A percentile compares a stretch with the other conserved stretches of the same genome.
Conservation (phyloP, 1,139 yeast genomes). For the Taphrina betulina region DNA sequence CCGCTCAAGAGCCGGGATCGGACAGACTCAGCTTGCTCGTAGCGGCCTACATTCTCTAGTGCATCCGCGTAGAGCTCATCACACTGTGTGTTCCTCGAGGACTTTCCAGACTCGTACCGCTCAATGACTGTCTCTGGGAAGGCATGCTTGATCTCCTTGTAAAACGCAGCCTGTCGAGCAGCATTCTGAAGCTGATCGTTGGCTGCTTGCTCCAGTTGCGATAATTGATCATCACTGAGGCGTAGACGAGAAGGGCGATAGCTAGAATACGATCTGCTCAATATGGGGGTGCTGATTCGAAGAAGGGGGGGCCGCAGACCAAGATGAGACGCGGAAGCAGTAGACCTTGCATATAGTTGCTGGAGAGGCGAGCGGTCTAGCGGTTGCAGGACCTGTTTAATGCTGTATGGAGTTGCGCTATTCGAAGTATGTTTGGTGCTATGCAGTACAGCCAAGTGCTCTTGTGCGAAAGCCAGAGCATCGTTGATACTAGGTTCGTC, state of each 20-base stretch:
- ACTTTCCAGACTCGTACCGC: conserved; percentile 87
- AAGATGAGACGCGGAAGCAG: no score
- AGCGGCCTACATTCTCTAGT: conserved; percentile 14
- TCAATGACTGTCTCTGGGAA: conserved; percentile 93
- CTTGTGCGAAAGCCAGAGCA: no score
- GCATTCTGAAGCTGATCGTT: conserved; percentile 5
- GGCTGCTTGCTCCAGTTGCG: conserved; percentile 14
- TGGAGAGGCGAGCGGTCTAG: no score
- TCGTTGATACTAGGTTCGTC: no score
- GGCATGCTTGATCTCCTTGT: conserved; percentile 68
- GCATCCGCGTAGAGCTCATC: conserved; percentile 56
- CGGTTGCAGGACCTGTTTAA: no score
- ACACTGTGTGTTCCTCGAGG: conserved; percentile 76
- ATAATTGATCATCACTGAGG: conserved; percentile 6
- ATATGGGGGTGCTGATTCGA: background rate
- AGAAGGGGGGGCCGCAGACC: no score
- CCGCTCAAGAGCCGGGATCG: conserved; percentile 10
- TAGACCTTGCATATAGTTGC: no score
- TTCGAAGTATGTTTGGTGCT: no score
- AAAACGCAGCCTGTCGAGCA: conserved; percentile 71
- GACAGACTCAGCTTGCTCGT: conserved; percentile 13
- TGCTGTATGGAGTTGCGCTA: no score
- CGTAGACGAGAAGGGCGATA: conserved; percentile 7
- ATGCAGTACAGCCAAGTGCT: no score
- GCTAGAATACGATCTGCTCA: background rate